phyloP scores from a whole-genome alignment of 306 rosid species.

The Cucumis sativus region Cucumber_9930_V3 NC_026656.2:14939501-14940000 shows the following conservation, averaged over 20 bases:
- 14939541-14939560: not conserved
- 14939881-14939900: not conserved
- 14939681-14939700: conserved; percentile 63
- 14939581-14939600: not conserved
- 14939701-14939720: conserved; percentile 90
- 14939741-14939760: conserved; percentile 96
- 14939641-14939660: conserved; percentile 13
- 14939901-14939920: not conserved
- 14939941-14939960: not conserved
- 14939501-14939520: not conserved
- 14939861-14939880: not conserved
- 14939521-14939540: not conserved
- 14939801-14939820: conserved; percentile 79
- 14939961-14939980: not conserved
- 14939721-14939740: conserved; percentile 98
- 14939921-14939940: not conserved
- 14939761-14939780: conserved; percentile 91
- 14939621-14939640: conserved; percentile 19
- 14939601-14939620: conserved; percentile 11
- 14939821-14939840: conserved; percentile 14
- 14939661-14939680: conserved; percentile 84
- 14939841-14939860: conserved; percentile 3
- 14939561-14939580: not conserved
- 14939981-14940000: not conserved
- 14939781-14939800: conserved; percentile 73